phyloP scores from a whole-genome alignment of 768 basidiomycete species.

The Cystobasidium ongulense region DNA sequence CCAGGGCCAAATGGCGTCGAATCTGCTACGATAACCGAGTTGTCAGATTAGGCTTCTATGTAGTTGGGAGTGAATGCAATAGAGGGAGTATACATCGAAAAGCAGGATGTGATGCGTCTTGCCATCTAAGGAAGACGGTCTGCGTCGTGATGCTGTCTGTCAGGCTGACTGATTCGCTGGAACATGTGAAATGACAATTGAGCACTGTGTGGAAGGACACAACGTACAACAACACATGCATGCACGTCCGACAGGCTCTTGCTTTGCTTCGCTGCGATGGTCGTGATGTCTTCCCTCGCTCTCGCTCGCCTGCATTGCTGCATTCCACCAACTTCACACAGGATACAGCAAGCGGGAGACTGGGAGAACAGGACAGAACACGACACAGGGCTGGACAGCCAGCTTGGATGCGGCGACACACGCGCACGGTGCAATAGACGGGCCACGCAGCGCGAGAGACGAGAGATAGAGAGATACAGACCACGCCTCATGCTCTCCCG shows the following conservation, averaged over 20 bases:
- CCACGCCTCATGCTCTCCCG: neutral
- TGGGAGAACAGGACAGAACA: neutral
- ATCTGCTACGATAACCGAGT: slow-evolving; percentile 17
- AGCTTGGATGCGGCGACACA: neutral
- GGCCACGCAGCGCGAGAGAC: neutral
- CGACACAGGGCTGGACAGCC: neutral
- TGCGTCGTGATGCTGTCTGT: too few relatives aligned
- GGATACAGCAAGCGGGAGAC: neutral
- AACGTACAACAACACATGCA: too few relatives aligned
- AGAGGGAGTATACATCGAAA: too few relatives aligned
- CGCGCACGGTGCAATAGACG: neutral
- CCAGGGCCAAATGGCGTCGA: neutral
- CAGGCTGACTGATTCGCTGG: too few relatives aligned
- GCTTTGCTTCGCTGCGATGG: too few relatives aligned
- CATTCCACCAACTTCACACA: neutral
- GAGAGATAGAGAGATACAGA: neutral
- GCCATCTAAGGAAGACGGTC: too few relatives aligned
- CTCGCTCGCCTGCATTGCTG: neutral
- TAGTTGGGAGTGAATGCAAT: neutral
- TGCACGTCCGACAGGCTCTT: too few relatives aligned
- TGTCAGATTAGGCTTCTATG: slow-evolving; percentile 15
- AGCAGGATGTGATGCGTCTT: too few relatives aligned
- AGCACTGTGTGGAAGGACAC: too few relatives aligned
- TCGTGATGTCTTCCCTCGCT: neutral
- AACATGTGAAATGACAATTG: too few relatives aligned